Conservation (phyloP, 2,329 filamentous ascomycete species). For the Metarhizium robertsii region DNA sequence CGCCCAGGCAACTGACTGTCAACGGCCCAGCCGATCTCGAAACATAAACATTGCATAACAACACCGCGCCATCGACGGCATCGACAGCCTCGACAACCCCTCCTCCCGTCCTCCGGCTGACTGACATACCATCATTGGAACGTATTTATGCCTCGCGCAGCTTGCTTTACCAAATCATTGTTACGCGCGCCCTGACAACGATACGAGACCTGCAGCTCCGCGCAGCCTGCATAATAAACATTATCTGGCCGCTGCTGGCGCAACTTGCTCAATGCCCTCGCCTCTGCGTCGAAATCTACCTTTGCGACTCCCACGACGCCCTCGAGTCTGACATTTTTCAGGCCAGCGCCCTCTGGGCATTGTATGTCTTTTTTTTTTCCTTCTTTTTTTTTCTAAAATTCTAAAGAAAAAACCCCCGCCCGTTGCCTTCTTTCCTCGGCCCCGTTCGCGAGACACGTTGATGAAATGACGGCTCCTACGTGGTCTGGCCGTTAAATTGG, state of each 20-base stretch:
- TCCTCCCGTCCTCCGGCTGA: too few species aligned
- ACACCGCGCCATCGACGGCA: neutral
- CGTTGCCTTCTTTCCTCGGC: neutral
- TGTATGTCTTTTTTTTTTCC: neutral
- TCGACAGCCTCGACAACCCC: too few species aligned
- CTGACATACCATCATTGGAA: too few species aligned
- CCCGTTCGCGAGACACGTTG: neutral
- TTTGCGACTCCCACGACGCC: neutral
- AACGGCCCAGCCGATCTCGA: neutral
- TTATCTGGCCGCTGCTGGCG: neutral
- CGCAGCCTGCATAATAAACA: too few species aligned
- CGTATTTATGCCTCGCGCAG: too few species aligned
- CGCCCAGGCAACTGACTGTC: too few species aligned
- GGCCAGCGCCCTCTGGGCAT: neutral
- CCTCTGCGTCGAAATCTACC: slow-evolving; percentile 3
- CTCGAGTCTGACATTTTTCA: neutral
- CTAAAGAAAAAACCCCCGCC: too few species aligned
- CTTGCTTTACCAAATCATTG: too few species aligned
- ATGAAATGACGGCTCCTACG: slow-evolving; percentile 2
- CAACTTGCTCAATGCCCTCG: slow-evolving; percentile 5
- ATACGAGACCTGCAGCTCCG: too few species aligned
- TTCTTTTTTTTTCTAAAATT: neutral
- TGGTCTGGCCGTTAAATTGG: neutral
- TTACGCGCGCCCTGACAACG: too few species aligned
- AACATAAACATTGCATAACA: neutral